phyloP scores from a whole-genome alignment of 768 basidiomycete species.

The Psilocybe subaeruginosa region DNA sequence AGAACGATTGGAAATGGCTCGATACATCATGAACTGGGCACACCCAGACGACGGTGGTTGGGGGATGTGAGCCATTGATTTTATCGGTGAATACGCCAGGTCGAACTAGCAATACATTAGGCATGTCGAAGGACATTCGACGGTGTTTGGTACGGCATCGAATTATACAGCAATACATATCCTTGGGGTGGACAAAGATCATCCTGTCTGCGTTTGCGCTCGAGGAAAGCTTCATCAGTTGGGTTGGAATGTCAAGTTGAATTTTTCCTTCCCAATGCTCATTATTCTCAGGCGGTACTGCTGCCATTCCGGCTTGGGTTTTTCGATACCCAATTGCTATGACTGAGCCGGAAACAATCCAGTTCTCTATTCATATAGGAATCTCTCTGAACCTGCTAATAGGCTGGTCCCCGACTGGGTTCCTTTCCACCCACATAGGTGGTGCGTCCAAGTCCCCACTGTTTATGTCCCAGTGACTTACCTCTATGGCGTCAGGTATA shows the following conservation, averaged over 20 bases:
- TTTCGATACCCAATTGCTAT: constrained; percentile 89
- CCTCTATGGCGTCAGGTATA: constrained; percentile 71
- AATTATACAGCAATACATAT: constrained; percentile 89
- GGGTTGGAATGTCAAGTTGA: constrained; percentile 44
- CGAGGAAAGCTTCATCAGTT: constrained; percentile 82
- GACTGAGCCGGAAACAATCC: constrained; percentile 96
- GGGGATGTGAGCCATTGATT: constrained; percentile 76
- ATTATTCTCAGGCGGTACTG: constrained; percentile 69
- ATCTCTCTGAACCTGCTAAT: not conserved
- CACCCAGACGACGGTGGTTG: constrained; percentile 89
- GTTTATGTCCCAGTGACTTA: constrained; percentile 94
- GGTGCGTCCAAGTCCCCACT: constrained; percentile 97
- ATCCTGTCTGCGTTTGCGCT: constrained; percentile 83
- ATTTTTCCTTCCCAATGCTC: not conserved
- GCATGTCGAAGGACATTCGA: constrained; percentile 91
- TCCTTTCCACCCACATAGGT: constrained; percentile 91
- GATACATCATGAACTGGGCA: constrained; percentile 86
- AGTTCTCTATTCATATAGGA: constrained; percentile 58
- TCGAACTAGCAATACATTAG: constrained; percentile 39
- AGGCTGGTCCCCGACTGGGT: constrained; percentile 92
- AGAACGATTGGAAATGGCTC: constrained; percentile 86
- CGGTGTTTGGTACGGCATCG: constrained; percentile 91
- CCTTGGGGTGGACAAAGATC: constrained; percentile 83
- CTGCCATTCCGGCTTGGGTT: constrained; percentile 87
- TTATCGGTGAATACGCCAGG: not conserved